A percentile compares a stretch with the other conserved stretches of the same genome.
Evolutionary conservation across 2,329 filamentous ascomycete genomes (phyloP).

Genomic region (Fusarium azukiicola): DNA sequence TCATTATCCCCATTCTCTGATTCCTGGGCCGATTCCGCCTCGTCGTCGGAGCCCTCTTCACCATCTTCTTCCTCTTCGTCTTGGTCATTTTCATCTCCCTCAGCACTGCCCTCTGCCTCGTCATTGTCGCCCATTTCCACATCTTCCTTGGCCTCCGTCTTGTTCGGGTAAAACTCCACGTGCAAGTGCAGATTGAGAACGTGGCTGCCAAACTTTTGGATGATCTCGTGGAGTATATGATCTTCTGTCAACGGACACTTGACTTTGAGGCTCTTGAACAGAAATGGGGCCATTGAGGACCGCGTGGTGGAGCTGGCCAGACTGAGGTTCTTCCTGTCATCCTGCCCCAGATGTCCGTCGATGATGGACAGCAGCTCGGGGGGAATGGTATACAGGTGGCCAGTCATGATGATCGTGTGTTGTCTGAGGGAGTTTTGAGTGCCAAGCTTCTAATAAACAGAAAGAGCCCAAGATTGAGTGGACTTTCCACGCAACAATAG

Average conservation of each 20-base stretch:
- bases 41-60: background rate
- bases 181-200: background rate
- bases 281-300: background rate
- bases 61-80: background rate
- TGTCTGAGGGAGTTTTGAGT: too few species aligned
- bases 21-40: background rate
- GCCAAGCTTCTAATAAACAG: background rate
- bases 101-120: background rate
- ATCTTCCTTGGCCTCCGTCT: background rate
- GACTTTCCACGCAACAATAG: background rate
- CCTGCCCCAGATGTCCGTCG: background rate
- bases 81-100: background rate
- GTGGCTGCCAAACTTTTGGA: conserved; percentile 5
- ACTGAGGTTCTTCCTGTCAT: conserved; percentile 18
- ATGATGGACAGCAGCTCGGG: background rate
- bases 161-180: conserved; percentile 19
- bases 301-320: background rate
- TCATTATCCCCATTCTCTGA: too few species aligned
- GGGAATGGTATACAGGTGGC: conserved; percentile 12
- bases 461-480: background rate
- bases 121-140: background rate
- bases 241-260: conserved; percentile 20
- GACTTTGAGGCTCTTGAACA: conserved; percentile 26
- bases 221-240: conserved; percentile 1
- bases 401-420: background rate